Base-by-base conservation (phyloP, 108 stramenopile species). In the Cylindrotheca closterium region DNA sequence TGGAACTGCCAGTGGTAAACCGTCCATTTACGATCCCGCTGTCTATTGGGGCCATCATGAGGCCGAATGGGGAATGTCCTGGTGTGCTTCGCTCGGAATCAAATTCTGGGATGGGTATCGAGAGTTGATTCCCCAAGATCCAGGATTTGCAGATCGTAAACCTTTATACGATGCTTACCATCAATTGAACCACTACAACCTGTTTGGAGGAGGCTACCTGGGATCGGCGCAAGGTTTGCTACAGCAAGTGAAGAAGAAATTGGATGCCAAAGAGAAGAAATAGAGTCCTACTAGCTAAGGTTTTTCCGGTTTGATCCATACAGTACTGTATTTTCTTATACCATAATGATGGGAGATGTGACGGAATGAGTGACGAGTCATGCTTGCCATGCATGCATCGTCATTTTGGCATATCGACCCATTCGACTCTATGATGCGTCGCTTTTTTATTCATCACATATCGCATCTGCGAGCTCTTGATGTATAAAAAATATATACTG, bases 131-230 rank as follows among this genome's bases (percentile, higher is more conserved):
- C 37, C 37, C 37, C 7, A 82, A 51, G 75, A 75, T 21, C 67
- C 74, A 22, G 80, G 80, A 24, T 84, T 84, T 29, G 33, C 62
- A 0, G 61, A 78, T 52, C 70, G 83, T 55, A 72, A 75, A 37
- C 78, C 78, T 3, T 69, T 84, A 12, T 84, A 84, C 50, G 79
- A 80, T 71, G 77, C 74, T 4, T 81, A 84, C 47, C 83, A 84
- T 62, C 79, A 84, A 32, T 55, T 84, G 0, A 84, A 84, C 49
- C 83, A 84, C 70, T 79, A 79, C 63, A 84, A 84, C 34, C 57
- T 84, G 17, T 84, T 84, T 58, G 83, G 83, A 27, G 75, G 74
- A 21, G 71, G 80, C 1, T 84, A 84, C 63, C 52, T 80, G 3
- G 58, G 73, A 4, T 70, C 76, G 1, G 67, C 80, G 23, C 23